Percentiles rank a stretch among this genome's conserved stretches.
phyloP scores from a whole-genome alignment of 257 asterid species.

The Echites panduratus region DNA sequence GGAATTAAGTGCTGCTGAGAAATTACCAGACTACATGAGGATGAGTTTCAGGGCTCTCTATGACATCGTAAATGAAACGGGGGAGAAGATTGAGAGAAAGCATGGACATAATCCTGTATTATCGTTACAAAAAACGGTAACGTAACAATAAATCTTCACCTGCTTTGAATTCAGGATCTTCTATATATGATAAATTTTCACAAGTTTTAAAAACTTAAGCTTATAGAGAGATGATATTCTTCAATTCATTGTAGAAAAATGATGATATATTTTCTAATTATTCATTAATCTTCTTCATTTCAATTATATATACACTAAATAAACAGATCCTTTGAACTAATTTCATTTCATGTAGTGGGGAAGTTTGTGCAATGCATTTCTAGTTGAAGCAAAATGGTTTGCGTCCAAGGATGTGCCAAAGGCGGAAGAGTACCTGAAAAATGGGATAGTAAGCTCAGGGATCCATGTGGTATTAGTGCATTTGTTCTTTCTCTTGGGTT shows the following conservation, averaged over 20 bases:
- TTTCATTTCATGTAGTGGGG: slow-evolving; percentile 38
- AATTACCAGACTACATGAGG: slow-evolving; percentile 48
- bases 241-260: too few relatives aligned
- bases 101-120: slow-evolving; percentile 36
- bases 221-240: too few relatives aligned
- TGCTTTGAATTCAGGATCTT: too few relatives aligned
- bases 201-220: too few relatives aligned
- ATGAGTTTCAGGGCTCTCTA: slow-evolving; percentile 36
- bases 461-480: slow-evolving; percentile 24
- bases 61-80: slow-evolving; percentile 33
- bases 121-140: slow-evolving; percentile 19
- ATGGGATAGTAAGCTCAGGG: slow-evolving; percentile 45
- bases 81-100: slow-evolving; percentile 11
- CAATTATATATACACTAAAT: too few relatives aligned
- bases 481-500: slow-evolving; percentile 31
- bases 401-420: slow-evolving; percentile 16
- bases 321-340: too few relatives aligned
- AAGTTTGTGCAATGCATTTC: slow-evolving; percentile 40
- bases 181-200: too few relatives aligned
- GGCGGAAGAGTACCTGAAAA: slow-evolving; percentile 35
- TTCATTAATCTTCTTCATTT: too few relatives aligned
- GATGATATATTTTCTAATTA: too few relatives aligned
- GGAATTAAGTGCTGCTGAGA: slow-evolving; percentile 26
- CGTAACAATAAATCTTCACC: too few relatives aligned
- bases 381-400: slow-evolving; percentile 47